Conservation (phyloP, 140 eudicot genomes). For the Ambrosia hybrid region DNA sequence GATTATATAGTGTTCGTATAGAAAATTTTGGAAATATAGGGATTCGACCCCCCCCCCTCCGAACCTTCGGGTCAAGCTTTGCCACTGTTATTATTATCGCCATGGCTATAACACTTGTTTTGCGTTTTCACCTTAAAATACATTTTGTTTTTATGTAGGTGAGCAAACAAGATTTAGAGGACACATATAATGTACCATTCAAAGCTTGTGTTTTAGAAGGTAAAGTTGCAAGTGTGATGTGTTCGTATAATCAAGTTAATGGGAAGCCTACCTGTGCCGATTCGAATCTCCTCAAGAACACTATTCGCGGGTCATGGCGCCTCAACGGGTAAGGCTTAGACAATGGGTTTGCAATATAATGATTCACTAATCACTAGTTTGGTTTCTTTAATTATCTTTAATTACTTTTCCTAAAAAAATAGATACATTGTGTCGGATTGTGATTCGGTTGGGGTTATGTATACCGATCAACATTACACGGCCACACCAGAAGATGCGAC, state of each 20-base stretch:
- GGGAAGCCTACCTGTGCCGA: slow-evolving; percentile 66
- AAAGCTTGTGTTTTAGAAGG: slow-evolving; percentile 71
- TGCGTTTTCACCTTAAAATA: background rate
- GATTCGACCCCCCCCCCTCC: too few relatives aligned
- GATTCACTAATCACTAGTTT: background rate
- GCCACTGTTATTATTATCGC: too few relatives aligned
- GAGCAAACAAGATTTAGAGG: slow-evolving; percentile 64
- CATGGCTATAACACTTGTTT: too few relatives aligned
- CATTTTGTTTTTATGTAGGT: slow-evolving; percentile 29
- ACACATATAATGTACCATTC: slow-evolving; percentile 71
- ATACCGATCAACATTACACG: slow-evolving; percentile 66
- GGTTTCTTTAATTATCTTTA: background rate
- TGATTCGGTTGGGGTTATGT: slow-evolving; percentile 81
- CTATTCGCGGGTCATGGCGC: slow-evolving; percentile 51
- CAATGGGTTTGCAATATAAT: background rate
- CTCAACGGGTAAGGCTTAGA: slow-evolving; percentile 44
- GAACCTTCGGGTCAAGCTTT: too few relatives aligned
- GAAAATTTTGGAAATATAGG: too few relatives aligned
- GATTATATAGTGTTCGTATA: too few relatives aligned
- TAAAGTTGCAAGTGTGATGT: slow-evolving; percentile 69
- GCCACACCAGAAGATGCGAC: slow-evolving; percentile 88
- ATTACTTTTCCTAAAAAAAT: background rate
- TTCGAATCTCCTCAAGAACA: slow-evolving; percentile 42
- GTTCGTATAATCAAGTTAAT: slow-evolving; percentile 63
- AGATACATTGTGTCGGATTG: slow-evolving; percentile 96